Evolutionary conservation across 805 yeast genomes (phyloP).

Genomic region (Metschnikowia koreensis): DNA sequence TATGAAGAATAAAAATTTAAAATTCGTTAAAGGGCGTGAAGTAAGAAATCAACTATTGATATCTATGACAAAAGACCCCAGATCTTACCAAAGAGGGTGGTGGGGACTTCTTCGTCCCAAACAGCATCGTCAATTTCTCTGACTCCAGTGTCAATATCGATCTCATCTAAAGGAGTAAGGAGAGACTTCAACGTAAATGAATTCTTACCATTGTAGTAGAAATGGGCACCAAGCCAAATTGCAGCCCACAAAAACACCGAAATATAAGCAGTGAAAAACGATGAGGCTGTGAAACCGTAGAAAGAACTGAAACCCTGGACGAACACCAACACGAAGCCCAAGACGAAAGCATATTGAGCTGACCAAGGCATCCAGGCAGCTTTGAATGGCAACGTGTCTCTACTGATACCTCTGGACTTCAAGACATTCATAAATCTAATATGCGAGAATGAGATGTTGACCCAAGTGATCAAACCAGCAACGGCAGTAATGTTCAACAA

Average conservation of each 20-base stretch:
- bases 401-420: constrained; percentile 57
- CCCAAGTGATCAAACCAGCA: constrained; percentile 75
- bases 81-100: constrained; percentile 53
- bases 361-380: constrained; percentile 66
- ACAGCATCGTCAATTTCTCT: constrained; percentile 58
- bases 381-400: constrained; percentile 72
- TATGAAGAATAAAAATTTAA: neutral
- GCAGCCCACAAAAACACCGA: constrained; percentile 61
- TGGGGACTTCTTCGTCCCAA: constrained; percentile 51
- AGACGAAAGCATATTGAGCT: constrained; percentile 61
- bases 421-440: constrained; percentile 68
- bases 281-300: constrained; percentile 50
- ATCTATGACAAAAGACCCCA: constrained; percentile 37
- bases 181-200: constrained; percentile 38
- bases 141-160: constrained; percentile 69
- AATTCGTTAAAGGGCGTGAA: neutral
- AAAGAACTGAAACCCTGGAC: constrained; percentile 74
- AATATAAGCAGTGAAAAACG: constrained; percentile 69
- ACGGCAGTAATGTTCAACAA: constrained; percentile 72
- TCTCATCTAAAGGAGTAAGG: constrained; percentile 50
- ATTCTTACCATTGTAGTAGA: constrained; percentile 44
- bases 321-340: constrained; percentile 55
- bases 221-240: constrained; percentile 55
- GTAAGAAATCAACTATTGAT: neutral
- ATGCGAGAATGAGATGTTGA: constrained; percentile 61